Evolutionary conservation across 805 yeast species (phyloP).

Genomic region (Spathaspora passalidarum): DNA sequence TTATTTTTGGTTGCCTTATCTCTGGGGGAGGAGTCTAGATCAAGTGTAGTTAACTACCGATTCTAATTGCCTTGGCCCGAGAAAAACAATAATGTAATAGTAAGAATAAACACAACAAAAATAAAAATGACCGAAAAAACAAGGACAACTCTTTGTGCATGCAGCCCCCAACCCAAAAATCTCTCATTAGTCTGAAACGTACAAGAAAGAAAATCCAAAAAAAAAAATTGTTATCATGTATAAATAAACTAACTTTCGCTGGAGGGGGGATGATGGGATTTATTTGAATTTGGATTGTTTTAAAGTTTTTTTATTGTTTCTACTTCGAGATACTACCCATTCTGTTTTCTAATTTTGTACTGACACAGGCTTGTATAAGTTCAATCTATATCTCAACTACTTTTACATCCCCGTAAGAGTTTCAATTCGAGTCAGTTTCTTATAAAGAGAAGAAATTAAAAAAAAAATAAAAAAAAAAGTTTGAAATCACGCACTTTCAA

Average conservation of each 20-base stretch:
- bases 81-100: background rate
- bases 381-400: background rate
- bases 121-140: background rate
- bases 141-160: background rate
- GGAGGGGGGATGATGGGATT: background rate
- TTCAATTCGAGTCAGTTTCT: too few relatives aligned
- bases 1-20: background rate
- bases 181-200: background rate
- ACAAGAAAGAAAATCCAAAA: background rate
- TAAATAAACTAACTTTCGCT: background rate
- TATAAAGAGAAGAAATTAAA: background rate
- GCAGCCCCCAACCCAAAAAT: background rate
- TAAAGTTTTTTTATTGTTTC: background rate
- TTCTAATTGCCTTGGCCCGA: background rate
- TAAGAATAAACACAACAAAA: background rate
- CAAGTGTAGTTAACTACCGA: background rate
- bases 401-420: too few relatives aligned
- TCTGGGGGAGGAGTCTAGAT: background rate
- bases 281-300: background rate
- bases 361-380: background rate
- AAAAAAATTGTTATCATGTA: background rate
- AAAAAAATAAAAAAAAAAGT: background rate
- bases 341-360: background rate
- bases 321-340: background rate
- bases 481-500: conserved; percentile 1